Base-by-base conservation (phyloP, 2,329 filamentous ascomycete genomes). In the Coniochaeta ligniaria region DNA sequence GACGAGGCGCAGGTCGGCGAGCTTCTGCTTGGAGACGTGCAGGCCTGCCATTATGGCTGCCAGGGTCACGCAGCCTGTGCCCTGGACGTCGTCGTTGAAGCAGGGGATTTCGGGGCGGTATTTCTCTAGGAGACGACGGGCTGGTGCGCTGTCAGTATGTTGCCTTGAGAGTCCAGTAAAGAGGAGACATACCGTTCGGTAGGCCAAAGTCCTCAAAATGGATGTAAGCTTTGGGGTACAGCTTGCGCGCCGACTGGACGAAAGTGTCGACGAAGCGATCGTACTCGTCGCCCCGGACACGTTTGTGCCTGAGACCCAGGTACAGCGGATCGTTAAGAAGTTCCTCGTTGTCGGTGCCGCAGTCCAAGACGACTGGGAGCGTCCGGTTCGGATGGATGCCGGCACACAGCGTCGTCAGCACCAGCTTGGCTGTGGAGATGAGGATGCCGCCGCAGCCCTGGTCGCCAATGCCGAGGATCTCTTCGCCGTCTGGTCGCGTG, bases 31-130 rank as follows among this genome's bases (percentile, higher is more conserved):
- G 62, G 81, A 86, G 8, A 94, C 86, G 62, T 90, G 84, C 8
- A 93, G 77, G 0, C 84, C 92, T 0, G 91, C 85, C 77, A 91
- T 86, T 63, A 96, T 87, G 1, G 89, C 92, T 0, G 92, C 92
- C 0, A 96, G 81, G 0, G 92, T 94, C 1, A 96, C 91, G 62
- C 90, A 94, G 0, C 92, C 92, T 0, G 92, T 96, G 1, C 92
- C 92, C 72, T 96, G 92, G 0, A 96, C 87, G 71, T 96, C 92
- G 61, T 96, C 92, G 68, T 96, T 96, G 79, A 96, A 96, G 72
- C 91, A 96, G 0, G 92, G 81, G 8, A 94, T 87, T 57, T 89
- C 70, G 0, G 87, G 80, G 1, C 88, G 83, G 67, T 95, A 96
- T 38, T 80, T 83, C 62, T 96, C 90, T 0, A 96, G 79, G 2